Evolutionary conservation across 768 basidiomycete genomes (phyloP).

Genomic region (Atractiella rhizophila): DNA sequence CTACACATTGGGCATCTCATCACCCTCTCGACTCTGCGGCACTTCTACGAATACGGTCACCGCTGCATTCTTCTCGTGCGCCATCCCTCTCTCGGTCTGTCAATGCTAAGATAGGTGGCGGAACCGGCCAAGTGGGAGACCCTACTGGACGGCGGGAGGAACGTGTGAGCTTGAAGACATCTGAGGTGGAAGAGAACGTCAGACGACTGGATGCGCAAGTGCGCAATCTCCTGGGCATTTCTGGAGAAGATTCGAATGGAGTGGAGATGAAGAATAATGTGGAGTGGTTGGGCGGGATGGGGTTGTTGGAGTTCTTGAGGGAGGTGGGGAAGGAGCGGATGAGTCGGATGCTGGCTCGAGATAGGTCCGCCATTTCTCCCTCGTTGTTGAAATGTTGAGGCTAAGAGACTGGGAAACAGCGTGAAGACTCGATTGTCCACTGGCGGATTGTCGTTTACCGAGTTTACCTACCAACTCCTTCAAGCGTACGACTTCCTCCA

Average conservation of each 20-base stretch:
- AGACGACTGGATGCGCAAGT: slow-evolving; percentile 15
- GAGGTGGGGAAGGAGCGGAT: slow-evolving; percentile 49
- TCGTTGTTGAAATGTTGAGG: background rate
- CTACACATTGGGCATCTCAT: slow-evolving; percentile 85
- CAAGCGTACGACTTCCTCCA: slow-evolving; percentile 87
- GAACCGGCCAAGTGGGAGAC: slow-evolving; percentile 88
- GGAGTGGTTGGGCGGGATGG: slow-evolving; percentile 49
- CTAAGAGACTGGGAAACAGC: slow-evolving; percentile 23
- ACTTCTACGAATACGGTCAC: slow-evolving; percentile 71
- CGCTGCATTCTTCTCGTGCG: slow-evolving; percentile 56
- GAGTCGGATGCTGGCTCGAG: slow-evolving; percentile 73
- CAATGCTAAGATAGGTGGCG: slow-evolving; percentile 55
- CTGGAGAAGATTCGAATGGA: background rate
- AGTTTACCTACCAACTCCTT: slow-evolving; percentile 88
- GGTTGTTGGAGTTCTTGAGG: slow-evolving; percentile 59
- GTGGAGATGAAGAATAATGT: slow-evolving; percentile 35
- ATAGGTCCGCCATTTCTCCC: slow-evolving; percentile 35
- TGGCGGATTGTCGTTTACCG: slow-evolving; percentile 79
- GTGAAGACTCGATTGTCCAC: slow-evolving; percentile 53
- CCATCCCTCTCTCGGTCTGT: background rate
- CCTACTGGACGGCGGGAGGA: slow-evolving; percentile 72
- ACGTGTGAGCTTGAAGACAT: slow-evolving; percentile 38
- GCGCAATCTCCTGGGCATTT: background rate
- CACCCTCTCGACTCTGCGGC: slow-evolving; percentile 60
- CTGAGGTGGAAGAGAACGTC: slow-evolving; percentile 42